These are phyloP conservation scores for Podospora fimiseda DNA, from an alignment of 495 filamentous ascomycete species.

Conservation along the genomic window DNA sequence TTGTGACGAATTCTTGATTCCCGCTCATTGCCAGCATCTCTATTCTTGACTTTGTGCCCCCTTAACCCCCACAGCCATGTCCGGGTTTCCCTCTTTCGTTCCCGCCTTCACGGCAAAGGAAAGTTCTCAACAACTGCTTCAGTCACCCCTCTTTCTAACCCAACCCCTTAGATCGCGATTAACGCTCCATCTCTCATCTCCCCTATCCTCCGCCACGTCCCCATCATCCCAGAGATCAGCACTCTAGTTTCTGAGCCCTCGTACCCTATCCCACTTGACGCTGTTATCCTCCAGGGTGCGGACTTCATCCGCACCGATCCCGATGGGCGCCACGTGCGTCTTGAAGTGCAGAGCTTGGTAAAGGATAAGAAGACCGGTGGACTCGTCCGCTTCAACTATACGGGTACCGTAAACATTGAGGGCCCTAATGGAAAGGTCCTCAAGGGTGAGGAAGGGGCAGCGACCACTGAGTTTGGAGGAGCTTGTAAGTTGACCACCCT, in stretches of 20 bases:
- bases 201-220: constrained; percentile 10
- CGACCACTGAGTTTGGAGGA: constrained; percentile 50
- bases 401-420: constrained; percentile 38
- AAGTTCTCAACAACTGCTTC: constrained; percentile 8
- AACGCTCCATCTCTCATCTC: constrained; percentile 23
- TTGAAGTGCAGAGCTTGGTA: constrained; percentile 45
- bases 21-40: no score
- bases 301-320: constrained; percentile 43
- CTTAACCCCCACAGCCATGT: constrained; percentile 21
- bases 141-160: not conserved
- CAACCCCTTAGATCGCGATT: constrained; percentile 28
- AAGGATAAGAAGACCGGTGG: constrained; percentile 33
- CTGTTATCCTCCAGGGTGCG: constrained; percentile 22
- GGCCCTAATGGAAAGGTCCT: constrained; percentile 39
- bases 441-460: constrained; percentile 37
- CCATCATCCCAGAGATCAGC: constrained; percentile 14
- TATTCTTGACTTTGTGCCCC: no score
- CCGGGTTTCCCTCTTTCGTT: constrained; percentile 38
- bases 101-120: constrained; percentile 39
- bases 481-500: constrained; percentile 45
- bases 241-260: constrained; percentile 26
- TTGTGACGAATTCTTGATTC: no score
- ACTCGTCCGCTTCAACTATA: constrained; percentile 46
- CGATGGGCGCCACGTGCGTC: constrained; percentile 40
- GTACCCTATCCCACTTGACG: constrained; percentile 34